Conservation (phyloP, 192 early-diverging fungal genomes). For the Lunasporangiospora selenospora region DNA sequence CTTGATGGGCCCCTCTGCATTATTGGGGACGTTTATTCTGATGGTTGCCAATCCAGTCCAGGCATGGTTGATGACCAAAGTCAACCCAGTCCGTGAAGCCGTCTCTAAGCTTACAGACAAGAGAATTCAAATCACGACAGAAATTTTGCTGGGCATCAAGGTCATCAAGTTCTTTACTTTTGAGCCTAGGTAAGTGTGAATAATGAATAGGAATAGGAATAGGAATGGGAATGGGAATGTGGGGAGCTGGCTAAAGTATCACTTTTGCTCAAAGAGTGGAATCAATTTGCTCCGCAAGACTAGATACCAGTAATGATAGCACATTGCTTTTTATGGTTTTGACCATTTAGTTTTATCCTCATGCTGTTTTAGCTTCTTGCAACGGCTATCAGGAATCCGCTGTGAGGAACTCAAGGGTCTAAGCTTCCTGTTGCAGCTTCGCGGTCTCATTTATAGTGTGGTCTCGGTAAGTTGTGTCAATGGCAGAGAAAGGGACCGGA, state of each 20-base stretch:
- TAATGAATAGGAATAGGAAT: no score
- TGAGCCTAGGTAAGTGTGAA: slow-evolving; percentile 46
- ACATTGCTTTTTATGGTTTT: no score
- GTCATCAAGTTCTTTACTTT: slow-evolving; percentile 72
- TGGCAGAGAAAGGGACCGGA: not conserved
- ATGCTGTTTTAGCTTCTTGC: slow-evolving; percentile 26
- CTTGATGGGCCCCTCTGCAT: slow-evolving; percentile 79
- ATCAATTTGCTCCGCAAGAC: no score
- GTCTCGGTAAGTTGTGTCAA: slow-evolving; percentile 36
- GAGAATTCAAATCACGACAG: slow-evolving; percentile 56
- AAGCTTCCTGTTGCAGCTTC: slow-evolving; percentile 79
- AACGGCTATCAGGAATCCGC: slow-evolving; percentile 23
- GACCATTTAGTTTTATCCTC: no score
- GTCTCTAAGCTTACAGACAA: slow-evolving; percentile 53
- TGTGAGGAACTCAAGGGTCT: slow-evolving; percentile 76
- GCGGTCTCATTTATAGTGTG: slow-evolving; percentile 64
- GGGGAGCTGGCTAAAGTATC: no score
- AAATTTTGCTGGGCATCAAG: slow-evolving; percentile 62
- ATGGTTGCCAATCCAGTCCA: slow-evolving; percentile 55
- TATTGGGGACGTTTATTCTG: slow-evolving; percentile 77
- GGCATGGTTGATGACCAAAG: slow-evolving; percentile 68
- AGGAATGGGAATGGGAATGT: no score
- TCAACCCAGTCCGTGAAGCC: slow-evolving; percentile 75
- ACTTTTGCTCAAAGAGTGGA: no score
- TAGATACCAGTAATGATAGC: no score